phyloP scores from a whole-genome alignment of 495 filamentous ascomycete species.

The Jackrogersella multiformis region DNA sequence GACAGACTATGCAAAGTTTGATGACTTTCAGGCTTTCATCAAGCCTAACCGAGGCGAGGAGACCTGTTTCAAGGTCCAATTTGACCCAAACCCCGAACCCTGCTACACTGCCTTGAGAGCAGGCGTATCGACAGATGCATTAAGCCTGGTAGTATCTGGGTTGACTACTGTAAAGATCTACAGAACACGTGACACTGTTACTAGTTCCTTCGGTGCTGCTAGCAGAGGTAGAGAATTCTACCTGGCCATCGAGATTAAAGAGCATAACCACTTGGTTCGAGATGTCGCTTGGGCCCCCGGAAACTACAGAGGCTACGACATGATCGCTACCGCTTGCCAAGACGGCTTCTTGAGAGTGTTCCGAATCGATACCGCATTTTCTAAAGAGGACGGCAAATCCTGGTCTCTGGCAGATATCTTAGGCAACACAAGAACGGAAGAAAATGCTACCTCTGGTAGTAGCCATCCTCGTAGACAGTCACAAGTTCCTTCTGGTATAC shows the following conservation, averaged over 20 bases:
- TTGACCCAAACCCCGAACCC: conserved; percentile 83
- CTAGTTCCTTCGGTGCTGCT: conserved; percentile 58
- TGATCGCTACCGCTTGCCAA: conserved; percentile 90
- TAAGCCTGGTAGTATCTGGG: conserved; percentile 82
- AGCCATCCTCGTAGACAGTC: conserved; percentile 34
- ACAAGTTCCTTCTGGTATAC: conserved; percentile 61
- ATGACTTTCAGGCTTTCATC: conserved; percentile 70
- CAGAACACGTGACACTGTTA: conserved; percentile 70
- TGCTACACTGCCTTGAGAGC: conserved; percentile 79
- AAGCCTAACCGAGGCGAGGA: conserved; percentile 77
- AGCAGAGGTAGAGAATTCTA: conserved; percentile 74
- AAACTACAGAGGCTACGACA: conserved; percentile 84
- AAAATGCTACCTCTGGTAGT: conserved; percentile 30
- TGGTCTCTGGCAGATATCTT: conserved; percentile 48
- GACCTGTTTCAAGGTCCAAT: conserved; percentile 82
- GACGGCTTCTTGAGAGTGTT: conserved; percentile 90
- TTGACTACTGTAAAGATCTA: conserved; percentile 84
- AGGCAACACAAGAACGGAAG: conserved; percentile 27
- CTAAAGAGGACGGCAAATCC: conserved; percentile 42
- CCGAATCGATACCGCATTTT: conserved; percentile 71
- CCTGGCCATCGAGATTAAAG: conserved; percentile 74
- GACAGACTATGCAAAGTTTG: conserved; percentile 76
- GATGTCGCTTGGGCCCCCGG: conserved; percentile 94
- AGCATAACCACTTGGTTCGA: conserved; percentile 79
- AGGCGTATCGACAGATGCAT: conserved; percentile 75